These are phyloP conservation scores for Moesziomyces sp. DNA, from an alignment of 1,284 basidiomycete genomes.

Conservation along the genomic window DNA sequence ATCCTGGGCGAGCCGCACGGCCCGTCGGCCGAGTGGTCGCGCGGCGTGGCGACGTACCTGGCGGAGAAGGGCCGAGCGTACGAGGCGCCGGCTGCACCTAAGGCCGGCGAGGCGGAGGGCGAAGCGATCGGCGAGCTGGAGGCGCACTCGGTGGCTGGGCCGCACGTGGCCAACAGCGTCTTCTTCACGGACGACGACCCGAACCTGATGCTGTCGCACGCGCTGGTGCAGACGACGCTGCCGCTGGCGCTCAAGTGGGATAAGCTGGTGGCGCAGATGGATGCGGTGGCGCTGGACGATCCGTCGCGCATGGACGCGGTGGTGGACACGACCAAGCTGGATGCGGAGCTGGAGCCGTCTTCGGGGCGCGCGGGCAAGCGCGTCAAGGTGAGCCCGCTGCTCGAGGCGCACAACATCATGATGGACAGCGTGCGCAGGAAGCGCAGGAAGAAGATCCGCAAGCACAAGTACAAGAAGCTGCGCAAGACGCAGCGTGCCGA, in stretches of 20 bases:
- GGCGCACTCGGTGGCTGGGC: constrained; percentile 3
- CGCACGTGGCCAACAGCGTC: constrained; percentile 30
- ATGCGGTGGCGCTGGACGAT: constrained; percentile 39
- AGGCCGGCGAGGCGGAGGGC: constrained; percentile 6
- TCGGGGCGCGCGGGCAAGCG: not conserved
- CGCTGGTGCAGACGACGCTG: constrained; percentile 60
- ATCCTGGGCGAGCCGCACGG: constrained; percentile 65
- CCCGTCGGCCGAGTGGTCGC: constrained; percentile 57
- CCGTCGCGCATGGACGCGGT: constrained; percentile 18
- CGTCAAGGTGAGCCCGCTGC: constrained; percentile 31
- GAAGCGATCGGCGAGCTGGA: constrained; percentile 9
- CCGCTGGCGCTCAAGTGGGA: constrained; percentile 60
- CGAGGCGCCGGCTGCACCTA: constrained; percentile 50
- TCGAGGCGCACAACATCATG: constrained; percentile 47
- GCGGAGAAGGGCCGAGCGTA: constrained; percentile 61
- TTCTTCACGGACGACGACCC: constrained; percentile 57
- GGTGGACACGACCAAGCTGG: constrained; percentile 36
- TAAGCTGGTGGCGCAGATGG: constrained; percentile 54
- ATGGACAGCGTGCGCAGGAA: constrained; percentile 66
- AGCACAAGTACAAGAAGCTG: constrained; percentile 68
- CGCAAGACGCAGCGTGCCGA: constrained; percentile 64
- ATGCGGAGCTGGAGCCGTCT: constrained; percentile 29
- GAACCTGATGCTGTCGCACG: constrained; percentile 63
- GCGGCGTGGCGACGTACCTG: constrained; percentile 62
- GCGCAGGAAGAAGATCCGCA: constrained; percentile 67